Percentiles rank a stretch among this genome's conserved stretches.
Conservation (phyloP, 2,329 filamentous ascomycete species). For the Aspergillus calidoustus region DNA sequence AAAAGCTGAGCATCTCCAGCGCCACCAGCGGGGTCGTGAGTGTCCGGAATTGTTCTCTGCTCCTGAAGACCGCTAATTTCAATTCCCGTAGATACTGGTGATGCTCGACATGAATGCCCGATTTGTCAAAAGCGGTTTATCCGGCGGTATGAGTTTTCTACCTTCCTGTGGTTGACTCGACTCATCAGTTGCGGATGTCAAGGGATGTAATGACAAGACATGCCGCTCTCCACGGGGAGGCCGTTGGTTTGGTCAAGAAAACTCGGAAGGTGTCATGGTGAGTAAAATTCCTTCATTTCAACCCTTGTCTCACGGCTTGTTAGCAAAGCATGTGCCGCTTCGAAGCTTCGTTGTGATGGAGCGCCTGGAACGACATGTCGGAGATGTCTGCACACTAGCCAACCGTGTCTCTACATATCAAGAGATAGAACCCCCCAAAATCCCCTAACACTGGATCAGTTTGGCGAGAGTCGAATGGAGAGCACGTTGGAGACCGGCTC, state of each 20-base stretch:
- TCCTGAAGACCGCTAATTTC: neutral
- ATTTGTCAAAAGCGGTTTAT: neutral
- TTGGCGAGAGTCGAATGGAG: too few species aligned
- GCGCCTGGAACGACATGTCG: neutral
- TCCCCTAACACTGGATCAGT: neutral
- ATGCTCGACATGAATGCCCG: neutral
- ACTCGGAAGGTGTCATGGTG: neutral
- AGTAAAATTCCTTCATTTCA: neutral
- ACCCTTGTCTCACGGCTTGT: neutral
- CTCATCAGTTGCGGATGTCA: neutral
- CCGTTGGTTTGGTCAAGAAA: neutral
- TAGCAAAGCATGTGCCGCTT: neutral
- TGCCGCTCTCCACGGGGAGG: neutral
- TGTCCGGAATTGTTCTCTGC: neutral
- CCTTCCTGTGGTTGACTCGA: neutral
- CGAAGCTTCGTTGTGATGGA: neutral
- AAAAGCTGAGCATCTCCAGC: neutral
- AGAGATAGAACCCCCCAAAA: neutral
- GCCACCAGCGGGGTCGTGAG: neutral
- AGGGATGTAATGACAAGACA: neutral
- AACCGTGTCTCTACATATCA: neutral
- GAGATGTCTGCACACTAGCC: neutral
- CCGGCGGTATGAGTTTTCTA: neutral
- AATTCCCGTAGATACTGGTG: neutral
- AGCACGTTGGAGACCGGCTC: too few species aligned